phyloP scores from a whole-genome alignment of 2,329 filamentous ascomycete species.

The Phyllosticta paracitricarpa region DNA sequence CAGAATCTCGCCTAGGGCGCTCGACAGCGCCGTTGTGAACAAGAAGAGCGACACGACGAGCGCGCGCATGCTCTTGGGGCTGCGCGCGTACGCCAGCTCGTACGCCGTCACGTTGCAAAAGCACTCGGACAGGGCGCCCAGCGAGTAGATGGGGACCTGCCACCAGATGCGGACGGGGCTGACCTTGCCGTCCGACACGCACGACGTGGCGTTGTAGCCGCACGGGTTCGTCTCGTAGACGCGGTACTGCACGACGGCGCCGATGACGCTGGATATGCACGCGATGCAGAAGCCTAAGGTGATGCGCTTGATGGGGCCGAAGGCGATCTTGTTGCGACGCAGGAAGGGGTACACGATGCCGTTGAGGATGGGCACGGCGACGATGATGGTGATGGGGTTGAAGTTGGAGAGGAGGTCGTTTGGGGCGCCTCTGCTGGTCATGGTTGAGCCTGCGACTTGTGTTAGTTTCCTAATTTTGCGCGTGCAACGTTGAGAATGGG shows the following conservation, averaged over 20 bases:
- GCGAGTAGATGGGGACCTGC: conserved; percentile 30
- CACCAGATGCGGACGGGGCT: conserved; percentile 35
- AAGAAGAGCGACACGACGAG: conserved; percentile 34
- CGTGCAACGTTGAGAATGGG: neutral
- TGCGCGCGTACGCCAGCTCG: conserved; percentile 35
- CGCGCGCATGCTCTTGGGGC: conserved; percentile 33
- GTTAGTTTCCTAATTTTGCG: neutral
- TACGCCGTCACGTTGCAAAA: conserved; percentile 37
- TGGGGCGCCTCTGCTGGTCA: conserved; percentile 41
- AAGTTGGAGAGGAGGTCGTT: conserved; percentile 44
- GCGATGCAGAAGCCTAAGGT: conserved; percentile 44
- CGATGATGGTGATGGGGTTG: conserved; percentile 41
- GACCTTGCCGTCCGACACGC: conserved; percentile 23
- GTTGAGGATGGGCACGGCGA: conserved; percentile 37
- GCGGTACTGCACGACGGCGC: conserved; percentile 33
- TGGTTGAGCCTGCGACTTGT: conserved; percentile 10
- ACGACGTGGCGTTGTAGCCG: conserved; percentile 31
- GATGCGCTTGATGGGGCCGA: conserved; percentile 41
- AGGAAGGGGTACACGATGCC: conserved; percentile 40
- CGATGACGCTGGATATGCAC: conserved; percentile 32
- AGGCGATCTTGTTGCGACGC: conserved; percentile 32
- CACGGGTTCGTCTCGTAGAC: conserved; percentile 39
- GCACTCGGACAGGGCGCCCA: conserved; percentile 30
- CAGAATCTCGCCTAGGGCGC: conserved; percentile 4
- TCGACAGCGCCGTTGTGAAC: conserved; percentile 20